Base-by-base conservation (phyloP, 2,329 filamentous ascomycete genomes). In the Neofusicoccum kwambonambiense region DNA sequence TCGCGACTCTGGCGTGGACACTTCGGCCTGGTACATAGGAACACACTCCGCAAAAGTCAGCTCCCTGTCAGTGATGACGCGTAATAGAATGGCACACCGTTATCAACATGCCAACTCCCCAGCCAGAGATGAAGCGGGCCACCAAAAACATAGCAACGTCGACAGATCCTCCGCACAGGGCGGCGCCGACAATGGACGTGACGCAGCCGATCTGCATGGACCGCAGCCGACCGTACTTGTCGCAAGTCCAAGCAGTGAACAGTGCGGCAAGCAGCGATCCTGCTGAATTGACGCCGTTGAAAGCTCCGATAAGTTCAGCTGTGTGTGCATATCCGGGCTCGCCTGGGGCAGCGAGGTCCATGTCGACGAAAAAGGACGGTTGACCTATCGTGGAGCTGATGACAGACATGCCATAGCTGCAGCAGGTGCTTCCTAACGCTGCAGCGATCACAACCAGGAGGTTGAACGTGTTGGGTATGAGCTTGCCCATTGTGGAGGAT, bases 361-460 rank as follows among this genome's bases (percentile, higher is more conserved):
- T 76, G 69, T 77, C 79, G 4, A 68, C 72, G 70, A 79, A 81
- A 72, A 82, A 82, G 42, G 73, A 77, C 3, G 80, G 79, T 64
- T 82, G 80, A 2, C 81, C 81, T 57, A 82, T 76, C 1, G 79
- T 82, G 12, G 78, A 79, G 12, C 77, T 75, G 45, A 82, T 80
- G 52, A 77, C 72, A 0, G 75, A 72, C 15, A 77, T 68, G 12
- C 75, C 74, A 68, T 78, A 77, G 11, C 62, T 60, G 42, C 63
- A 67, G 17, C 74, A 71, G 34, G 73, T 74, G 8, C 73, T 73
- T 0, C 75, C 74, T 4, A 77, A 65, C 4, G 73, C 75, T 15
- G 75, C 73, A 41, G 73, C 74, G 13, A 75, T 68, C 11, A 77
- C 74, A 27, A 75, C 72, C 60, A 73, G 68, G 22, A 76, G 69